A percentile compares a stretch with the other conserved stretches of the same genome.
Conservation (phyloP, 75 land plant genomes). For the Pinus albicaulis region DNA sequence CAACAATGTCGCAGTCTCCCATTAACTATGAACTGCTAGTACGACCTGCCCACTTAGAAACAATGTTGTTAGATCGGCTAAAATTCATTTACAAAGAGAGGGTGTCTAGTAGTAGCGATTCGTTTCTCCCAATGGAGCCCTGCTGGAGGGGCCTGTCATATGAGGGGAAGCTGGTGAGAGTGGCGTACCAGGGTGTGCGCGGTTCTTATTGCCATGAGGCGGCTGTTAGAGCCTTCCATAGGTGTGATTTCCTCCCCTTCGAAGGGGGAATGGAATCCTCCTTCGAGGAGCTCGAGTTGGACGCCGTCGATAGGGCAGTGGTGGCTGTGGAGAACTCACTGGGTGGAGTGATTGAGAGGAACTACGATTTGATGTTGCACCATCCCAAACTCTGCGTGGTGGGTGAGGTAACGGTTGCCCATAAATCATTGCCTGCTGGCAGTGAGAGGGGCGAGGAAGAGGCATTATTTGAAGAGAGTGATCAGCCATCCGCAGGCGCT, state of each 20-base stretch:
- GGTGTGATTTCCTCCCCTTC: constrained; percentile 15
- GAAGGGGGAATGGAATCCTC: constrained; percentile 16
- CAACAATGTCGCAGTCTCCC: too few species aligned
- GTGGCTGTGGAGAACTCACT: constrained; percentile 35
- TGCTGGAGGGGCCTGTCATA: neutral
- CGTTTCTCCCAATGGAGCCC: too few species aligned
- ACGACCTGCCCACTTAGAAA: too few species aligned
- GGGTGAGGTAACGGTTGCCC: constrained; percentile 17
- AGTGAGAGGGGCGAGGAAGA: too few species aligned
- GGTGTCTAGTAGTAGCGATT: neutral
- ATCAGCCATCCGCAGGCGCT: too few species aligned
- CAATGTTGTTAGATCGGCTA: neutral
- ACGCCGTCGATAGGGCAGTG: constrained; percentile 29
- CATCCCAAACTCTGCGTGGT: constrained; percentile 16
- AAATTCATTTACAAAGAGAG: constrained; percentile 13
- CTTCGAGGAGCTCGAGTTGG: constrained; percentile 21
- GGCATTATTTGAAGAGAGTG: too few species aligned
- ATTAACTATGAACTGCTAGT: too few species aligned
- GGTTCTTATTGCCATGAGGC: too few species aligned
- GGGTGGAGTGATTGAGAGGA: constrained; percentile 35
- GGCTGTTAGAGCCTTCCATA: constrained; percentile 13
- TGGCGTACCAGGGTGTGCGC: too few species aligned
- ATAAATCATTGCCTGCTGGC: too few species aligned
- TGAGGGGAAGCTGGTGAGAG: constrained; percentile 8
- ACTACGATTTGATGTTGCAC: constrained; percentile 33